phyloP scores from a whole-genome alignment of 768 basidiomycete species.

The Bullera alba region DNA sequence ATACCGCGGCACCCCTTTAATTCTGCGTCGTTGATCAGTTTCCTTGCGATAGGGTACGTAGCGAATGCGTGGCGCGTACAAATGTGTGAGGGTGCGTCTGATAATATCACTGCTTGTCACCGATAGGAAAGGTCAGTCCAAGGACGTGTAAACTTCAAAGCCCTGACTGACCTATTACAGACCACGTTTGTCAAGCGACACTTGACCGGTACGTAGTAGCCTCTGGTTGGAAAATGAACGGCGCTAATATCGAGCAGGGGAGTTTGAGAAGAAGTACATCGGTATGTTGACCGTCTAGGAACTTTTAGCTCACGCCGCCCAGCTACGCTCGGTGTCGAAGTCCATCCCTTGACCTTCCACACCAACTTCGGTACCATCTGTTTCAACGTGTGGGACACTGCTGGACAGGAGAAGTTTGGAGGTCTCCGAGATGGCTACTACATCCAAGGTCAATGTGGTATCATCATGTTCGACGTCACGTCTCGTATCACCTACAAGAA shows the following conservation, averaged over 20 bases:
- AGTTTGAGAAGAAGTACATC: constrained; percentile 99
- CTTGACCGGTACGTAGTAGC: constrained; percentile 57
- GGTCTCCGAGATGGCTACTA: constrained; percentile 80
- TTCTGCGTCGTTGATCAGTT: not conserved
- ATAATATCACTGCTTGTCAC: not conserved
- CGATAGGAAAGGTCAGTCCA: constrained; percentile 21
- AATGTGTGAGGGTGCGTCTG: not conserved
- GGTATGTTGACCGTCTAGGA: constrained; percentile 52
- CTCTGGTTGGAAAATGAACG: not conserved
- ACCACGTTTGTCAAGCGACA: constrained; percentile 99
- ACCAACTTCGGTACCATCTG: constrained; percentile 99
- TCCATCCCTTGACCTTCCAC: constrained; percentile 88
- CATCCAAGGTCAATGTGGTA: constrained; percentile 72
- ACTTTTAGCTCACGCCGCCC: constrained; percentile 5
- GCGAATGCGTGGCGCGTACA: not conserved
- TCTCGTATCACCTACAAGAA: constrained; percentile 99
- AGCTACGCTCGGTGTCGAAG: constrained; percentile 99
- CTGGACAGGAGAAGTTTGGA: constrained; percentile 99
- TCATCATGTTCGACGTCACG: constrained; percentile 99
- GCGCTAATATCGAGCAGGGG: constrained; percentile 51
- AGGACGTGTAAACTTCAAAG: not conserved
- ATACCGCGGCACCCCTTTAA: not conserved
- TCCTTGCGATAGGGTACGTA: too few relatives aligned
- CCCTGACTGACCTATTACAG: constrained; percentile 45
- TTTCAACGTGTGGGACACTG: constrained; percentile 99